Conservation (phyloP, 1,139 yeast species). For the Candida sp. region DNA sequence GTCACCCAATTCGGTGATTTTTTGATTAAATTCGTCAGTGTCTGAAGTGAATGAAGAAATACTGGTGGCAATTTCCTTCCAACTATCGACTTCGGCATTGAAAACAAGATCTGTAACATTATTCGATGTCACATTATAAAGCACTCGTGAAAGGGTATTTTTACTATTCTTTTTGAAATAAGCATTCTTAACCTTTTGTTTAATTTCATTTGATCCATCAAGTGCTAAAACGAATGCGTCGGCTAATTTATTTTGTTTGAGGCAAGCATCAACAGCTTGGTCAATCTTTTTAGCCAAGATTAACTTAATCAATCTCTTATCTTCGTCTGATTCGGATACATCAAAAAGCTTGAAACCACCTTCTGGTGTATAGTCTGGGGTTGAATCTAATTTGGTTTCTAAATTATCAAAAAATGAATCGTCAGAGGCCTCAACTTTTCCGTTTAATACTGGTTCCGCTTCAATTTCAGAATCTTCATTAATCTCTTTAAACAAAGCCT, state of each 20-base stretch:
- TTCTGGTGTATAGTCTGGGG: constrained; percentile 30
- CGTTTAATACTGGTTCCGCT: constrained; percentile 28
- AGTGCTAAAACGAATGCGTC: constrained; percentile 86
- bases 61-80: constrained; percentile 81
- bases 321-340: constrained; percentile 18
- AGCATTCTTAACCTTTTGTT: constrained; percentile 65
- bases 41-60: constrained; percentile 56
- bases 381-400: constrained; percentile 18
- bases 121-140: constrained; percentile 60
- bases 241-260: constrained; percentile 58
- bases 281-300: constrained; percentile 62
- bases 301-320: constrained; percentile 49
- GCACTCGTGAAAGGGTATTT: constrained; percentile 66
- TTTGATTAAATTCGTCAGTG: constrained; percentile 44
- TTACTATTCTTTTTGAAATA: constrained; percentile 61
- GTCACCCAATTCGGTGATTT: constrained; percentile 73
- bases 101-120: constrained; percentile 71
- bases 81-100: constrained; percentile 72
- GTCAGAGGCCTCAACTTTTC: constrained; percentile 33
- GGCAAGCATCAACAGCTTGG: constrained; percentile 65
- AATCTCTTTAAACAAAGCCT: constrained; percentile 22
- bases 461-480: constrained; percentile 16
- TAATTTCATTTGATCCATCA: constrained; percentile 61
- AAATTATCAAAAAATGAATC: constrained; percentile 48
- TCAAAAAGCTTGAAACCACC: constrained; percentile 42